Base-by-base conservation (phyloP, 2,329 filamentous ascomycete species). In the Kalmusia sp. region DNA sequence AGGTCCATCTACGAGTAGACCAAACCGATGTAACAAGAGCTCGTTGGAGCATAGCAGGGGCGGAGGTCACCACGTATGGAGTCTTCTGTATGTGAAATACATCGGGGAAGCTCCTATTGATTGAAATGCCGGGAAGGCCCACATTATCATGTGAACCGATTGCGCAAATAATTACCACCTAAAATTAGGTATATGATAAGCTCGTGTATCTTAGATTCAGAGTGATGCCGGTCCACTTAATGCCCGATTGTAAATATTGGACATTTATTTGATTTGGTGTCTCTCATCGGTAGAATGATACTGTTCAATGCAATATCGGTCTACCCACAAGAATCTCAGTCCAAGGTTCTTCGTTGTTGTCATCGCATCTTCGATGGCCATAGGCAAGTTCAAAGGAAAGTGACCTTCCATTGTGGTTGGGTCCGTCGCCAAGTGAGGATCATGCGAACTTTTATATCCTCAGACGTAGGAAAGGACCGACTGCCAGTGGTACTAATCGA, bases 301-400 rank as follows among this genome's bases (percentile, higher is more conserved):
- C 37, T 70, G 64, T 28, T 58, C 41, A 17, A 73, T 70, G 44
- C 69, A 73, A 43, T 67, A 67, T 30, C 58, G 43, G 44, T 72
- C 69, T 8, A 72, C 54, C 68, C 69, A 72, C 0, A 73, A 45
- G 43, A 68, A 70, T 6, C 53, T 51, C 6, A 57, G 43, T 2
- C 64, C 58, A 3, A 71, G 52, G 3, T 25, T 34, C n/a, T 30
- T 37, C 0, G 61, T 63, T 14, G 61, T 57, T 3, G 21, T 39
- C 3, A 71, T 58, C 9, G 56, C 59, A 53, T 70, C 65, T 48
- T 63, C 54, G 15, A 61, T 59, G 33, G 57, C 57, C 5, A 5
- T n/a, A 19, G 35, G 35, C 14, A 38, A 22, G 7, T 38, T 21
- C 35, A 17, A 17, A 5, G 35, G 35, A 7, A 38, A 14, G 19